Evolutionary conservation across 192 early-diverging fungal species (phyloP).

Genomic region (Entomortierella lignicola): DNA sequence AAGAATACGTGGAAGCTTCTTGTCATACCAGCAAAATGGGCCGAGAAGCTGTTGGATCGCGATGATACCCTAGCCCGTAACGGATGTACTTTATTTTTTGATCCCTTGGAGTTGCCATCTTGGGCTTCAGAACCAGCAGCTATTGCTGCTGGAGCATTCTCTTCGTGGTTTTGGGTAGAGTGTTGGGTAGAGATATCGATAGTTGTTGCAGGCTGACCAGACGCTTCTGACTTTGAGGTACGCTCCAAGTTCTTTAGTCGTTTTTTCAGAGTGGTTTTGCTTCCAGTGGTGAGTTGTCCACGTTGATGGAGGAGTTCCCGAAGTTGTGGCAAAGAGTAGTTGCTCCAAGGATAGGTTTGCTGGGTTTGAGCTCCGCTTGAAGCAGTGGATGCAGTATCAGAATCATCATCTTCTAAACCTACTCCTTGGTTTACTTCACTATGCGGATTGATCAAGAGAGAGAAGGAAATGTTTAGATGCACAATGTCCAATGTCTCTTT

Average conservation of each 20-base stretch:
- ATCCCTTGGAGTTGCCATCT: neutral
- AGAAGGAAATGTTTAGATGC: neutral
- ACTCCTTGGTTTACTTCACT: slow-evolving; percentile 17
- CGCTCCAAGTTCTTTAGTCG: slow-evolving; percentile 36
- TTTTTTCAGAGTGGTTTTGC: slow-evolving; percentile 31
- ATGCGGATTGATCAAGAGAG: neutral
- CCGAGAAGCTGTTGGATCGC: slow-evolving; percentile 48
- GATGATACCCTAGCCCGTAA: slow-evolving; percentile 24
- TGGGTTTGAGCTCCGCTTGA: neutral
- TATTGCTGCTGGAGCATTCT: neutral
- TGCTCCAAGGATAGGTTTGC: slow-evolving; percentile 41
- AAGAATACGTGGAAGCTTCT: no score
- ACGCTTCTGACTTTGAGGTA: neutral
- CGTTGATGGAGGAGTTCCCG: slow-evolving; percentile 42
- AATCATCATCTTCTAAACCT: slow-evolving; percentile 24
- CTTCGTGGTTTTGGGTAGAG: neutral
- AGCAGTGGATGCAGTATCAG: slow-evolving; percentile 24
- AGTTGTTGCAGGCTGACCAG: slow-evolving; percentile 12
- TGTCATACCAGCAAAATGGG: slow-evolving; percentile 46
- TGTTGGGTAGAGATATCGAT: slow-evolving; percentile 12
- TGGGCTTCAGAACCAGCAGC: neutral
- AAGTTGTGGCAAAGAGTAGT: slow-evolving; percentile 39
- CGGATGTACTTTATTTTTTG: slow-evolving; percentile 15
- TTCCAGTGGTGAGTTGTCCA: slow-evolving; percentile 43
- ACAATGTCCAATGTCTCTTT: no score